Evolutionary conservation across 805 yeast genomes (phyloP), one percentile per base, ranked within the genome.

Genomic region (Saccharomycopsis microspora): DNA sequence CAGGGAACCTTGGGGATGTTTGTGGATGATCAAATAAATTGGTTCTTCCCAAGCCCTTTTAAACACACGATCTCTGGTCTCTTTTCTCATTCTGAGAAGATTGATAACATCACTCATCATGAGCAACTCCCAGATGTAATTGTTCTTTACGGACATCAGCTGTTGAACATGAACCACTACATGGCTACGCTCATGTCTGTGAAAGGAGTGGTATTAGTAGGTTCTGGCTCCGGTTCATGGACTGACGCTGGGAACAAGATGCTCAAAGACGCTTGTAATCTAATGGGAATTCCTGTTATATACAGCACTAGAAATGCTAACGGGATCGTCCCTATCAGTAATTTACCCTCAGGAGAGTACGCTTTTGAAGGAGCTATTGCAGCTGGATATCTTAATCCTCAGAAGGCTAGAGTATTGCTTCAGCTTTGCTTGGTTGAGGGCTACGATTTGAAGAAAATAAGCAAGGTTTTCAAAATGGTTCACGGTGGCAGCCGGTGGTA

Each of bases 1-100:
- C 85, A 80, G 57, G 87, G 87, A 8, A 80, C 78, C 58, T 60
- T 81, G 55, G 88, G 88, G 3, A 77, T 75, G 57, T 80, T 80
- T 58, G 83, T 80, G 37, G 77, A 80, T 57, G 78, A 79, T 48
- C 76, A 75, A 57, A 74, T 80, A 31, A 80, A 77, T 57, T 81
- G 62, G 62, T 57, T 46, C 38, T 48, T 51, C 30, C 42, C 43
- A 10, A 37, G 43, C 27, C 41, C 48, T 8, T 44, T 38, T 37
- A 49, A 42, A 31, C 51, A 49, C 35, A 34, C 45, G 7, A 32
- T 52, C 8, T 36, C 55, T 3, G 55, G 55, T 9, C 38, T 46
- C 19, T 52, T 52, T 40, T 47, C 49, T 11, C 32, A 46, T 32
- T 50, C 55, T 29, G 10, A 34, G 36, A 34, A 34, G 10, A 9